phyloP scores from a whole-genome alignment of 2,329 filamentous ascomycete species.

The Chrysoporthe deuterocubensis region DNA sequence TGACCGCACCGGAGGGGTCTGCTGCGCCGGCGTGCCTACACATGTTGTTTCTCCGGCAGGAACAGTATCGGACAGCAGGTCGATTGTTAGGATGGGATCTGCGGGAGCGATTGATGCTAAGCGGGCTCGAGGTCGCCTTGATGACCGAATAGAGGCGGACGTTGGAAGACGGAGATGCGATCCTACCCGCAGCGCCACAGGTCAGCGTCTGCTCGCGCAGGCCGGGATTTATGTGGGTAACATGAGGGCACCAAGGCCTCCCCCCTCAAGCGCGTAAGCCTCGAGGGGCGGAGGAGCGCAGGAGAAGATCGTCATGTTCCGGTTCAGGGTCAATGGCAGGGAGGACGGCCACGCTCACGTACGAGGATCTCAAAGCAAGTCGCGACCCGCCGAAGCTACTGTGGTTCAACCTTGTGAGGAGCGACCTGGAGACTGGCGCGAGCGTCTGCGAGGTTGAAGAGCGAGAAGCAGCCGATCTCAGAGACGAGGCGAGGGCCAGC shows the following conservation, averaged over 20 bases:
- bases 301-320: background rate
- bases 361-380: conserved; percentile 16
- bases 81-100: conserved; percentile 27
- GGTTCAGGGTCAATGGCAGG: conserved; percentile 1
- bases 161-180: conserved; percentile 21
- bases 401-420: conserved; percentile 16
- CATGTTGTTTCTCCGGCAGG: conserved; percentile 74
- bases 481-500: conserved; percentile 24
- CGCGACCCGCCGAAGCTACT: conserved; percentile 1
- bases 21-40: conserved; percentile 54
- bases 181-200: conserved; percentile 11
- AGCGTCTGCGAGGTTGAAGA: conserved; percentile 19
- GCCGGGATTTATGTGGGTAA: conserved; percentile 19
- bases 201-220: conserved; percentile 23
- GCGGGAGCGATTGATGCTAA: conserved; percentile 23
- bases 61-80: conserved; percentile 62
- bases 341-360: conserved; percentile 4
- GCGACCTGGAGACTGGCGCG: conserved; percentile 18
- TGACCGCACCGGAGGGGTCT: conserved; percentile 42
- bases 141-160: conserved; percentile 27
- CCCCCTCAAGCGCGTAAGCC: background rate
- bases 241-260: conserved; percentile 1
- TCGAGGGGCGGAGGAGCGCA: background rate
- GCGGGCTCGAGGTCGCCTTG: conserved; percentile 22
- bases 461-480: conserved; percentile 26